Evolutionary conservation across 331 rosid species (phyloP).

Genomic region (Arachis monticola): DNA sequence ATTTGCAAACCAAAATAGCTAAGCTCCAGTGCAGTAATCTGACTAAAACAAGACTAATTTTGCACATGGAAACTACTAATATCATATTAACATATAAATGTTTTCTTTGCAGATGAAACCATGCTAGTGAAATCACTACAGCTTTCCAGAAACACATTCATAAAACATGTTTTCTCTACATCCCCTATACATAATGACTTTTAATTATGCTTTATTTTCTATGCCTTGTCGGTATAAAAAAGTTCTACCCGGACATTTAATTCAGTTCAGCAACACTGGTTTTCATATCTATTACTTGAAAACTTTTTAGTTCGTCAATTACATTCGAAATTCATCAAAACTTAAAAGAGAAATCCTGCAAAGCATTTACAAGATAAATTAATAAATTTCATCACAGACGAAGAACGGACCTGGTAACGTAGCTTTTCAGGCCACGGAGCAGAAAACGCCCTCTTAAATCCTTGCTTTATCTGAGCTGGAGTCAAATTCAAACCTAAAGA

Average conservation of each 20-base stretch:
- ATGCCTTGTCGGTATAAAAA: background rate
- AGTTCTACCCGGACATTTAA: no score
- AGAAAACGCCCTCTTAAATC: conserved; percentile 77
- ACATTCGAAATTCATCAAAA: conserved; percentile 14
- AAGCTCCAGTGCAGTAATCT: conserved; percentile 7
- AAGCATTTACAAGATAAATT: conserved; percentile 17
- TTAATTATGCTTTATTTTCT: background rate
- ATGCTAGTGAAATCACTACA: conserved; percentile 3
- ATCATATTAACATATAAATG: conserved; percentile 3
- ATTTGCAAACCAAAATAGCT: conserved; percentile 10
- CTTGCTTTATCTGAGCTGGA: conserved; percentile 81
- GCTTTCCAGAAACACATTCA: conserved; percentile 17
- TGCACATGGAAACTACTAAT: conserved; percentile 7
- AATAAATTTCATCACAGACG: background rate
- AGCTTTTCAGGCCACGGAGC: conserved; percentile 88
- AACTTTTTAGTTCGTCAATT: no score
- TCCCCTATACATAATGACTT: no score
- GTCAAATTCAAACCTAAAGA: conserved; percentile 64
- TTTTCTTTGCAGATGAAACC: background rate
- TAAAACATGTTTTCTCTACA: conserved; percentile 1
- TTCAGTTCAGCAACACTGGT: no score
- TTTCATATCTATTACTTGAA: no score
- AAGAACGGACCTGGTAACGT: conserved; percentile 72
- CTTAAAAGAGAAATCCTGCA: background rate
- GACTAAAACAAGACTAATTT: background rate